Evolutionary conservation across 108 stramenopile species (phyloP), one percentile per base, ranked within the genome.

Genomic region (Cylindrotheca closterium): DNA sequence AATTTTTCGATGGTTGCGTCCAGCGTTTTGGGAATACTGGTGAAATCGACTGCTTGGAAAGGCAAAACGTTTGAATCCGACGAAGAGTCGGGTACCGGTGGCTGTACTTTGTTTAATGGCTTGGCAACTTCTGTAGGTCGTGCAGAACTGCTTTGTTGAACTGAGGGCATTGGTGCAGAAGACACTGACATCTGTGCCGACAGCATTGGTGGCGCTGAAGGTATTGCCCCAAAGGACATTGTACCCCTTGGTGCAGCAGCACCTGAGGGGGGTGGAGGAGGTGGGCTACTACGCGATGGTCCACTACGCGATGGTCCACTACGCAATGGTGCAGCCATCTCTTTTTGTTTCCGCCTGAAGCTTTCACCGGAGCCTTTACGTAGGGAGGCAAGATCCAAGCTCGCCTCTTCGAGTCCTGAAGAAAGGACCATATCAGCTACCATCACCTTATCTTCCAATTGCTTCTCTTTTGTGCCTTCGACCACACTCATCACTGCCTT

Each of bases 401-500:
- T 45, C 12, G 42, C 42, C 17, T 45, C 42, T 45, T 45, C 42
- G 12, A 17, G 17, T 17, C 8, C 42, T 45, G 42, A 8, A 8
- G 42, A 45, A 8, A 45, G 17, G 8, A 17, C 79, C 87, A 89
- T 89, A 17, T 83, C 80, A 27, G 86, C 75, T 73, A 76, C 71
- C 32, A 50, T 65, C 47, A 30, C 65, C 32, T 74, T 69, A 31
- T 70, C 66, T 51, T 80, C 80, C 60, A 88, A 55, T 62, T 90
- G 78, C 29, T 77, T 79, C 49, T 79, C 59, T 45, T 82, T 82
- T 51, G 61, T 63, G 18, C 30, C 67, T 10, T 78, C 69, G 51
- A 95, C 82, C 23, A 92, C 89, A 60, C 80, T 84, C 30, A 74
- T 18, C 3, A 95, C 81, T 12, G 81, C 58, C 54, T 89, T 79